phyloP scores from a whole-genome alignment of 805 yeast species.

The Cyberlindnera petersonii region DNA sequence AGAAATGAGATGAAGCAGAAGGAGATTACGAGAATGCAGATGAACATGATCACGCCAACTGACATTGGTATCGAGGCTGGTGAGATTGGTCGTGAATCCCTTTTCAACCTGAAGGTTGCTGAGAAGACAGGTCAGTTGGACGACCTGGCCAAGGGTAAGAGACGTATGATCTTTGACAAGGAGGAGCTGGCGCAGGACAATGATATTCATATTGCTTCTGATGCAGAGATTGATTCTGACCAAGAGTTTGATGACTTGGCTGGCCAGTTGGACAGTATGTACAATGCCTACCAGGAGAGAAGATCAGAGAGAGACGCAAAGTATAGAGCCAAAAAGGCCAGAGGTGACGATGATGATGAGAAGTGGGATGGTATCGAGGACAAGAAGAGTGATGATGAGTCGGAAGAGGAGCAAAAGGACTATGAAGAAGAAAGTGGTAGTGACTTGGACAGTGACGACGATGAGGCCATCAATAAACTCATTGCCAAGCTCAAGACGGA shows the following conservation, averaged over 20 bases:
- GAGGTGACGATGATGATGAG: constrained; percentile 74
- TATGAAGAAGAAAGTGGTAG: constrained; percentile 37
- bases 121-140: constrained; percentile 80
- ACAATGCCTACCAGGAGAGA: constrained; percentile 61
- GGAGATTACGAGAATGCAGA: constrained; percentile 86
- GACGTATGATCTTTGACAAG: constrained; percentile 52
- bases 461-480: constrained; percentile 59
- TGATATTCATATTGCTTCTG: constrained; percentile 54
- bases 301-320: constrained; percentile 68
- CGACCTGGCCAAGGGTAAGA: constrained; percentile 73
- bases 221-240: constrained; percentile 37
- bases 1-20: constrained; percentile 81
- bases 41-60: constrained; percentile 91
- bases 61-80: constrained; percentile 95
- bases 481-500: constrained; percentile 55
- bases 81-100: constrained; percentile 66
- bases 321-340: constrained; percentile 60
- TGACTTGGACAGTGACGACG: constrained; percentile 59
- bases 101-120: constrained; percentile 81
- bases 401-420: constrained; percentile 35
- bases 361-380: constrained; percentile 74
- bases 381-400: constrained; percentile 35
- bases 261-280: constrained; percentile 79
- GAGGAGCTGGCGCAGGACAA: constrained; percentile 52
- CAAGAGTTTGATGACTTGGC: constrained; percentile 70